Evolutionary conservation across 2,329 filamentous ascomycete species (phyloP).

Genomic region (Scedosporium boydii): DNA sequence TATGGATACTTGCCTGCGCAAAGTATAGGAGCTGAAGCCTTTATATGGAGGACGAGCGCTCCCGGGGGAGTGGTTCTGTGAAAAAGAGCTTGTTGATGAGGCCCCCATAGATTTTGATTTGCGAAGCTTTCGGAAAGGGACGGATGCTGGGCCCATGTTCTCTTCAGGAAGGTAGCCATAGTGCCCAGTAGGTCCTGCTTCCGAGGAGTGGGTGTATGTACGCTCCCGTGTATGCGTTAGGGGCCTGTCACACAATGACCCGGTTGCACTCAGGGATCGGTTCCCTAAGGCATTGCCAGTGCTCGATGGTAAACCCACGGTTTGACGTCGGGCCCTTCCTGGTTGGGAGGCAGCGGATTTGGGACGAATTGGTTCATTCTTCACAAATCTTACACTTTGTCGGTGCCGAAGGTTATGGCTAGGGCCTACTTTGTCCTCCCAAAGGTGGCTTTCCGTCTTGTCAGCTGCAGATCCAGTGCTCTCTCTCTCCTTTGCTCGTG

Average conservation of each 20-base stretch:
- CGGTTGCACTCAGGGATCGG: background rate
- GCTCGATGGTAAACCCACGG: background rate
- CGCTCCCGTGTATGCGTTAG: background rate
- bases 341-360: constrained; percentile 20
- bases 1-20: background rate
- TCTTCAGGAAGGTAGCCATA: background rate
- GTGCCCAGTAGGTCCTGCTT: background rate
- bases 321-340: constrained; percentile 9
- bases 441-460: constrained; percentile 13
- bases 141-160: constrained; percentile 28
- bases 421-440: background rate
- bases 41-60: background rate
- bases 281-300: background rate
- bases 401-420: constrained; percentile 26
- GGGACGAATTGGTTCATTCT: constrained; percentile 19
- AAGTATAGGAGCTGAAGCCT: constrained; percentile 1
- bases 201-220: background rate
- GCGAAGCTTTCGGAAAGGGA: constrained; percentile 39
- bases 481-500: constrained; percentile 35
- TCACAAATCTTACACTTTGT: constrained; percentile 48
- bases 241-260: background rate
- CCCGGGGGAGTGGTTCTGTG: background rate
- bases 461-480: constrained; percentile 23
- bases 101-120: constrained; percentile 47
- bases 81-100: constrained; percentile 13